A percentile compares a stretch with the other conserved stretches of the same genome.
Conservation (phyloP, 2,329 filamentous ascomycete species). For the Aureobasidium subglaciale region DNA sequence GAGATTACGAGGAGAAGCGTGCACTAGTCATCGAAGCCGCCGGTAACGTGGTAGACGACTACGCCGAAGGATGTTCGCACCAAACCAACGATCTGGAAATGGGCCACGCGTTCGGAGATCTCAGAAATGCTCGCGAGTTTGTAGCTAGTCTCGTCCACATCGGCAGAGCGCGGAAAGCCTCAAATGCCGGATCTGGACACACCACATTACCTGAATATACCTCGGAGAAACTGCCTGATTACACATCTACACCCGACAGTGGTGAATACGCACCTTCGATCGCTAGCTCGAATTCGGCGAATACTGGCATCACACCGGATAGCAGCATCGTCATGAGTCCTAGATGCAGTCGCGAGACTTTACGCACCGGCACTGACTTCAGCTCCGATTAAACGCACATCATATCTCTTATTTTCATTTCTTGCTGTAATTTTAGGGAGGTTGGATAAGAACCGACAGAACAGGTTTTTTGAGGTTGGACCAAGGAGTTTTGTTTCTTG, state of each 20-base stretch:
- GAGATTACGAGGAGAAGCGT: conserved; percentile 47
- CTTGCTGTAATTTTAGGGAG: conserved; percentile 3
- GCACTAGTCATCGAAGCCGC: conserved; percentile 38
- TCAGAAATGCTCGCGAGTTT: conserved; percentile 47
- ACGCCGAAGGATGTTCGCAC: conserved; percentile 34
- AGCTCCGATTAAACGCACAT: background rate
- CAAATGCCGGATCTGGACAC: conserved; percentile 25
- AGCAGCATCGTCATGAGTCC: conserved; percentile 38
- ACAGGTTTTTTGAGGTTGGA: background rate
- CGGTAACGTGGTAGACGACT: conserved; percentile 30
- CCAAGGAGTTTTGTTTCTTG: conserved; percentile 4
- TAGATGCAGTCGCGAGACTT: conserved; percentile 34
- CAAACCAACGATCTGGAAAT: conserved; percentile 32
- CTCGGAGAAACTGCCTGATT: conserved; percentile 37
- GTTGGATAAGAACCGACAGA: background rate
- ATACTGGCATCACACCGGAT: conserved; percentile 28
- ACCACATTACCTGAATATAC: conserved; percentile 31
- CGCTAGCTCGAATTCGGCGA: conserved; percentile 24
- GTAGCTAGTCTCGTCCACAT: conserved; percentile 32
- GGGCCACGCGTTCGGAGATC: conserved; percentile 44
- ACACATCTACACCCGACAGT: conserved; percentile 33
- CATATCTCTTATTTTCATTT: background rate
- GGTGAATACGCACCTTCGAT: conserved; percentile 20
- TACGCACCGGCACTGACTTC: conserved; percentile 22
- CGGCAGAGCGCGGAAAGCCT: conserved; percentile 21